Evolutionary conservation across 2,329 filamentous ascomycete genomes (phyloP).

Genomic region (Nemania serpens): DNA sequence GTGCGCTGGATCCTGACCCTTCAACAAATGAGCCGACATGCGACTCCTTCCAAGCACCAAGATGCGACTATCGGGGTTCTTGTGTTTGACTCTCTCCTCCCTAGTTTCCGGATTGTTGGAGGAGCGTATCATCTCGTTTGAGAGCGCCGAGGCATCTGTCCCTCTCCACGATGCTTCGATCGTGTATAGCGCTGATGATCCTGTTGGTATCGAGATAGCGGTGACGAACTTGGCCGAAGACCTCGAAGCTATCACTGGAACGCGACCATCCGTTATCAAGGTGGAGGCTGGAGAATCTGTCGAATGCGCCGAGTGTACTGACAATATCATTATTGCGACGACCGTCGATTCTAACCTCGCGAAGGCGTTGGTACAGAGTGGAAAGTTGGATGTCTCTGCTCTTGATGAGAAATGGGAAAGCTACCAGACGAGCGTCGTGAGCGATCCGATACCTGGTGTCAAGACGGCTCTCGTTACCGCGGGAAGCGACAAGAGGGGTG

Average conservation of each 20-base stretch:
- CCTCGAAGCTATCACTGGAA: slow-evolving; percentile 36
- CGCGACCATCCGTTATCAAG: slow-evolving; percentile 18
- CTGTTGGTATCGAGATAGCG: slow-evolving; percentile 31
- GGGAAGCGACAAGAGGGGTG: slow-evolving; percentile 62
- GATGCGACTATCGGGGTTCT: slow-evolving; percentile 4
- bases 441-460: slow-evolving; percentile 50
- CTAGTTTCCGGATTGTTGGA: slow-evolving; percentile 22
- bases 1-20: background rate
- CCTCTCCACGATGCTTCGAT: slow-evolving; percentile 27
- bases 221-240: slow-evolving; percentile 32
- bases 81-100: slow-evolving; percentile 4
- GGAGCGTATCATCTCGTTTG: slow-evolving; percentile 27
- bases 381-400: slow-evolving; percentile 52
- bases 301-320: slow-evolving; percentile 20
- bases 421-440: slow-evolving; percentile 55
- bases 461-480: slow-evolving; percentile 58
- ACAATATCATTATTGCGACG: slow-evolving; percentile 54
- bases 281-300: background rate
- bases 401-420: slow-evolving; percentile 63
- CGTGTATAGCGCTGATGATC: slow-evolving; percentile 28
- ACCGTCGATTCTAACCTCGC: slow-evolving; percentile 54
- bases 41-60: background rate
- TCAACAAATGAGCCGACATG: background rate
- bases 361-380: slow-evolving; percentile 48
- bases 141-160: slow-evolving; percentile 12